Evolutionary conservation across 2,329 filamentous ascomycete genomes (phyloP), one percentile per base, ranked within the genome.

Genomic region (Claviceps digitariae): DNA sequence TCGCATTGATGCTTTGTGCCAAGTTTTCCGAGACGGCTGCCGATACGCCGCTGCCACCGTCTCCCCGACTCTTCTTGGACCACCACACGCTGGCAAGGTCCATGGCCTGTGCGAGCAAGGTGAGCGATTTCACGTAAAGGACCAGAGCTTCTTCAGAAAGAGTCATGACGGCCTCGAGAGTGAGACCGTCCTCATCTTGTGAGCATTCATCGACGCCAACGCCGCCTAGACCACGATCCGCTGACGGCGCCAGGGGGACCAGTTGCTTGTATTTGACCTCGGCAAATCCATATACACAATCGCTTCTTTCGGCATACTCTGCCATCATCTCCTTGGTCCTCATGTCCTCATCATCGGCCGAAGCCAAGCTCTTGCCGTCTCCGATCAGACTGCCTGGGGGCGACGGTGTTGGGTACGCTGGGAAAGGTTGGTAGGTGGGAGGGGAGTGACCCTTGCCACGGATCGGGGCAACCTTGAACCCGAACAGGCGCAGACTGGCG

Each of bases 241-340:
- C 79, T 0, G 87, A 91, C 1, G 91, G 93, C 1, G 88, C 83
- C 46, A 93, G 73, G 3, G 93, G 93, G 50, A 96, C 81, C n/a
- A 98, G 78, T 68, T 98, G 93, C 68, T 94, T 93, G 70, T 94
- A 96, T 69, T 98, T 98, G 64, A 98, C 91, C 70, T 98, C 91
- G 6, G 93, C 93, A 68, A 98, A 97, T 3, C 91, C 90, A 66
- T 90, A 98, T 2, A 98, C 90, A 47, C 96, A 93, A 66, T 98
- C 90, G 64, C 90, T 96, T 41, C 90, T 79, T 34, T 90, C 93
- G 1, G 93, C 93, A 58, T 88, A 85, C 61, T 97, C 90, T 66
- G 98, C 91, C 54, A 97, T 90, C 46, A 81, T 78, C 62, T 90
- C 85, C 2, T 91, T 82, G 43, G 87, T 83, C 58, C 80, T 81